Base-by-base conservation (phyloP, 2,329 filamentous ascomycete species). In the Esteya vermicola region DNA sequence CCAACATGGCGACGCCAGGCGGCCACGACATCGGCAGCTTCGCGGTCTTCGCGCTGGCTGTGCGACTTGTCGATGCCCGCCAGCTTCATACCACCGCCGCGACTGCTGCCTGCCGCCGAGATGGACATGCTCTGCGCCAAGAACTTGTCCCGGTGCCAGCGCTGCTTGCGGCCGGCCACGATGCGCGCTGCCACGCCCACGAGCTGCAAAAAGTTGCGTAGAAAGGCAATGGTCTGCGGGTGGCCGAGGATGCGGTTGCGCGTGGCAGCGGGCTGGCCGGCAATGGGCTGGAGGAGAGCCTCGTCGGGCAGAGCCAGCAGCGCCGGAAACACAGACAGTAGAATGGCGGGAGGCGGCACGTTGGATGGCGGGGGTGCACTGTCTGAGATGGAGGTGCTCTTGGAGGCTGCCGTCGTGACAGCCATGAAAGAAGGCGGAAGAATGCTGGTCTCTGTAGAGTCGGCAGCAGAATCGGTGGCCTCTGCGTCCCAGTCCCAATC, bases 101-200 rank as follows among this genome's bases (percentile, higher is more conserved):
- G 85, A 39, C 77, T 73, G 4, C 78, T 79, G 30, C 44, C 46
- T 3, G 78, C 72, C 3, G 50, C 52, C 1, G 85, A 84, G 45
- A 96, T 93, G 42, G 81, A 78, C 83, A 93, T 94, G 52, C 80
- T 79, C 57, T 94, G 85, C 2, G 83, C 75, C 12, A 96, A 65
- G 45, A 85, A 77, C 45, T 75, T 80, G 58, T 96, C 89, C 40
- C 89, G 75, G 55, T 93, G 89, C 89, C 89, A 96, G 42, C 89
- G 80, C 38, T 82, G 64, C 52, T 84, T 86, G 43, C 89, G 78
- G 10, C 88, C 89, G 2, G 84, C 82, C 42, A 95, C 78, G 37
- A 95, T 72, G 33, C 80, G 81, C n/a, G 76, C 83, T 20, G 81
- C 78, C 10, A 85, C 82, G 3, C 67, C 68, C 1, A 71, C 72